Base-by-base conservation (phyloP, 352 stramenopile genomes). In the Pythium utonaiense region DNA sequence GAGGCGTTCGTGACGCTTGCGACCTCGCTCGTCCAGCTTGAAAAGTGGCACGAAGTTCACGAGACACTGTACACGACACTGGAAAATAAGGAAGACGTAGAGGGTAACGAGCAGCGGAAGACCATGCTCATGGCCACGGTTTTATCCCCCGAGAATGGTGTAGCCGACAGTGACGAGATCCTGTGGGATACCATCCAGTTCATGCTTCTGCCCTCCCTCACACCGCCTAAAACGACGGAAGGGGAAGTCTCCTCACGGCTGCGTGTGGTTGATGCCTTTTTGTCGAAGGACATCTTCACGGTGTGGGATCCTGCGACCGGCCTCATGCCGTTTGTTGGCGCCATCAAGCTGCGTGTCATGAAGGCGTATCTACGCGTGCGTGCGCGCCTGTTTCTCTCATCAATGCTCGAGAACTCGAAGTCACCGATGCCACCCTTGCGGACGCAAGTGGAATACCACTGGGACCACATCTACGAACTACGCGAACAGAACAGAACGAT, bases 41-140 rank as follows among this genome's bases (percentile, higher is more conserved):
- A 63, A n/a, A 21, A 33, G n/a, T 62, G 61, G 61, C 60, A 67
- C 42, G 44, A 48, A n/a, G 41, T 34, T 24, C 52, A 54, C 33
- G 47, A 57, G 28, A 22, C 60, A 45, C 51, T 83, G 13, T 60
- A 56, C n/a, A 57, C 64, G 7, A 66, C 65, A 10, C 60, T 83
- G 3, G 71, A 89, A 30, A 69, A 70, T 42, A 38, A 50, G 3
- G 67, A 80, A 33, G 79, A 89, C 42, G 53, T 67, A 19, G 77
- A 84, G 31, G 57, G 67, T 6, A 70, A 83, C n/a, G 77, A 87
- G 50, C 77, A 89, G 45, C 64, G 79, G 3, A 86, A 83, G 64
- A 76, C 70, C 44, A 70, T 80, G 42, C 63, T 89, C 17, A 67
- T 89, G 19, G 74, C 74, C 6, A 62, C 57, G 13, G 49, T 83